Evolutionary conservation across 2,329 filamentous ascomycete species (phyloP).

Genomic region (Phaeosphaeriaceae sp.): DNA sequence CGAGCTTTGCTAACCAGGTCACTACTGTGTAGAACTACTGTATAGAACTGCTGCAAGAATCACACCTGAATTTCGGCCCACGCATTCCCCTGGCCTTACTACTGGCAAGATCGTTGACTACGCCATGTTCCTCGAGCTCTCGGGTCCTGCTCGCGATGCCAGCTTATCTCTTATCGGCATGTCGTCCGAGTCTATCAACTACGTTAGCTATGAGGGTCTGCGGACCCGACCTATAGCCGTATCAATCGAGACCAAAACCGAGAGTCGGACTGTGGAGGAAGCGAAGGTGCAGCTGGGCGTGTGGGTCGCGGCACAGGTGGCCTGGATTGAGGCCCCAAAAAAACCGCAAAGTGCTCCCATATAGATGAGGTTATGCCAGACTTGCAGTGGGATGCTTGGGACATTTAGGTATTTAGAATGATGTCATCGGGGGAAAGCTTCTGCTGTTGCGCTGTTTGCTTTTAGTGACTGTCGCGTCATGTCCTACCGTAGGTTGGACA

Average conservation of each 20-base stretch:
- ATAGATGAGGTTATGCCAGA: no score
- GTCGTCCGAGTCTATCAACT: constrained; percentile 19
- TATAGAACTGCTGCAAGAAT: constrained; percentile 21
- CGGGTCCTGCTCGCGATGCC: constrained; percentile 13
- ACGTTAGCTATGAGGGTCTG: constrained; percentile 21
- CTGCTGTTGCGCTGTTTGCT: no score
- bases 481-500: no score
- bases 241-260: constrained; percentile 23
- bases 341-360: no score
- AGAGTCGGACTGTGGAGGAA: constrained; percentile 19
- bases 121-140: constrained; percentile 19
- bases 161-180: constrained; percentile 19
- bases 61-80: constrained; percentile 15
- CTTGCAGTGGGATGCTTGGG: no score
- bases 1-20: constrained; percentile 15
- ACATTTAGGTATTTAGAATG: no score
- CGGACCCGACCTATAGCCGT: constrained; percentile 8
- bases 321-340: constrained; percentile 13
- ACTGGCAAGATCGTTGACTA: constrained; percentile 26
- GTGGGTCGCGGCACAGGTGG: constrained; percentile 19
- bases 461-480: no score
- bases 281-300: constrained; percentile 24
- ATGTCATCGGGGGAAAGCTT: no score
- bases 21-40: constrained; percentile 10
- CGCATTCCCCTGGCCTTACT: constrained; percentile 15